Conservation (phyloP, 495 filamentous ascomycete species). For the Penicillium pulvis region DNA sequence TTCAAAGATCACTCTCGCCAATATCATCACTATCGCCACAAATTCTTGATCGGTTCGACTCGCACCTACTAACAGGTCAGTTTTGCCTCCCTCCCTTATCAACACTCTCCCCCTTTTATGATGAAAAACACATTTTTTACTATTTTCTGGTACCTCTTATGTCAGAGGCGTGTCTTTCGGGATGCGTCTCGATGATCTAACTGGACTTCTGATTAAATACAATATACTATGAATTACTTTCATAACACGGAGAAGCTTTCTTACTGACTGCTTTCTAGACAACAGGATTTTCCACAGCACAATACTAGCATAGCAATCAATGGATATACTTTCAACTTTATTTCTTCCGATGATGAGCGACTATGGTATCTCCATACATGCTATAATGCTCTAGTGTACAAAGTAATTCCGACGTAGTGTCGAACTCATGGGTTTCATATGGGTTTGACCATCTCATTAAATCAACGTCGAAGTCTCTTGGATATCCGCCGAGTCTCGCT, state of each 20-base stretch:
- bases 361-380: not conserved
- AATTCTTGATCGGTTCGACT: not conserved
- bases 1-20: not conserved
- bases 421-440: too few species aligned
- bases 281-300: not conserved
- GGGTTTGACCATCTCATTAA: not conserved
- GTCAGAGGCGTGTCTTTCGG: slow-evolving; percentile 48
- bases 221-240: slow-evolving; percentile 10
- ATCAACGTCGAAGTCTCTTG: slow-evolving; percentile 35
- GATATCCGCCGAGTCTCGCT: slow-evolving; percentile 40
- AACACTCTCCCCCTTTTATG: slow-evolving; percentile 21
- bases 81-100: slow-evolving; percentile 12
- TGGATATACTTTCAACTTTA: not conserved
- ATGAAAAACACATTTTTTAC: slow-evolving; percentile 52
- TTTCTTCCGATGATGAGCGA: not conserved
- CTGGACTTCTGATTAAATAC: slow-evolving; percentile 59
- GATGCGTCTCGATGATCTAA: slow-evolving; percentile 58
- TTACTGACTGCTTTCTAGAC: slow-evolving; percentile 26
- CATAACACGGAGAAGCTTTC: slow-evolving; percentile 19
- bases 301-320: not conserved
- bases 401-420: not conserved
- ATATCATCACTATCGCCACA: not conserved
- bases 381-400: slow-evolving; percentile 7
- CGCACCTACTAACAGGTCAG: slow-evolving; percentile 31
- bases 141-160: slow-evolving; percentile 70